Base-by-base conservation (phyloP, 805 yeast species). In the Wickerhamomyces mucosus region DNA sequence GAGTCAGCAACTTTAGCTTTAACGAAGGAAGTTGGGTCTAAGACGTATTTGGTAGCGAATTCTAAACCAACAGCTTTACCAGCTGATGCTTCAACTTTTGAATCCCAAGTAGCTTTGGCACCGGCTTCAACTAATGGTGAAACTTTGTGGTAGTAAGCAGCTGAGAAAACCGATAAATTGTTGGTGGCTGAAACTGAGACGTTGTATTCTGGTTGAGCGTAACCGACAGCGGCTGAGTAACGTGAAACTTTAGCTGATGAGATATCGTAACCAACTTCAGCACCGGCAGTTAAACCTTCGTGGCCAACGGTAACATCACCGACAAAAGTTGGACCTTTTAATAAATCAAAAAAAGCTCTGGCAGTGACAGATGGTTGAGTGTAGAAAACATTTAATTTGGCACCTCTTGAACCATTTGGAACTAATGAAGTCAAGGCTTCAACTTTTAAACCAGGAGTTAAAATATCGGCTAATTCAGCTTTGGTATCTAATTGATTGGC, bases 1-100 rank as follows among this genome's bases (percentile, higher is more conserved):
- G 89, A 78, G 68, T 89, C 95, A 56, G 95, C 88, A 52, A 92
- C 75, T 76, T 88, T 89, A 51, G 94, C 96, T 78, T 92, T 92
- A 61, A 92, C 81, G 58, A 83, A 88, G 44, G 96, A 78, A 43
- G 89, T 59, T 37, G 71, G 59, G 70, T 92, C 98, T 58, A 94
- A 77, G 48, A 69, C 66, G 76, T 89, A 89, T 75, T 85, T 89
- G 61, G 96, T 76, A 51, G 96, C 97, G 45, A 88, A 81, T 73
- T 92, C 98, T 53, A 92, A 77, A 55, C 80, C 84, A 51, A 88
- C 96, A 55, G 75, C 78, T 60, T 78, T 70, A 50, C 73, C 66
- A 59, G 82, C 72, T 47, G 86, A 74, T 31, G 80, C 61, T 40
- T 56, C 56, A 28, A 74, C 58, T 61, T 75, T 72, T 42, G 95